Evolutionary conservation across 164 flowering plant genomes (phyloP).

Genomic region (Taxillus chinensis): DNA sequence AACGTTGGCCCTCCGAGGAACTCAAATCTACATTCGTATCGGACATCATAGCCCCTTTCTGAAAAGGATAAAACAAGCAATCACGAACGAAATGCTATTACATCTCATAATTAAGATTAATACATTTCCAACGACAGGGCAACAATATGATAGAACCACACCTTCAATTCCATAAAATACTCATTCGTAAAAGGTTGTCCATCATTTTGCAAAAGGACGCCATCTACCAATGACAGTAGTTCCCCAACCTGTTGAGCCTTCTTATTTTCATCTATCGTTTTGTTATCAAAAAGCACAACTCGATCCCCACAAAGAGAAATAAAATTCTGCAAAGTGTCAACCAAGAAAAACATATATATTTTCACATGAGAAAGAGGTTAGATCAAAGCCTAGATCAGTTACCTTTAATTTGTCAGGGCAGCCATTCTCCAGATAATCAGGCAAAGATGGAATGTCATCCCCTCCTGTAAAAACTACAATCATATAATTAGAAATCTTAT

Average conservation of each 20-base stretch:
- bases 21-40: conserved; percentile 39
- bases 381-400: neutral
- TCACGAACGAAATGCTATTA: no score
- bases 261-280: conserved; percentile 44
- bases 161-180: conserved; percentile 50
- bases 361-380: no score
- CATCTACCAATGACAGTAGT: conserved; percentile 50
- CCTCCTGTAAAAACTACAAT: conserved; percentile 87
- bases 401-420: conserved; percentile 71
- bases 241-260: conserved; percentile 39
- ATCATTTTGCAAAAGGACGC: conserved; percentile 39
- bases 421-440: conserved; percentile 53
- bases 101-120: neutral
- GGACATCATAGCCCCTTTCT: conserved; percentile 55
- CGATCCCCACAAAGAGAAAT: conserved; percentile 50
- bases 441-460: conserved; percentile 68
- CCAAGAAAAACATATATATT: no score
- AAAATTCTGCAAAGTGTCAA: conserved; percentile 33
- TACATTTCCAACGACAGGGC: neutral
- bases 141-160: conserved; percentile 9
- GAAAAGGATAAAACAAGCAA: conserved; percentile 4
- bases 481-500: conserved; percentile 65
- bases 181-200: conserved; percentile 68
- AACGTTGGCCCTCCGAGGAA: conserved; percentile 40
- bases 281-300: conserved; percentile 61